A percentile compares a stretch with the other conserved stretches of the same genome.
Conservation (phyloP, 2,329 filamentous ascomycete species). For the Dactylellina sp. region DNA sequence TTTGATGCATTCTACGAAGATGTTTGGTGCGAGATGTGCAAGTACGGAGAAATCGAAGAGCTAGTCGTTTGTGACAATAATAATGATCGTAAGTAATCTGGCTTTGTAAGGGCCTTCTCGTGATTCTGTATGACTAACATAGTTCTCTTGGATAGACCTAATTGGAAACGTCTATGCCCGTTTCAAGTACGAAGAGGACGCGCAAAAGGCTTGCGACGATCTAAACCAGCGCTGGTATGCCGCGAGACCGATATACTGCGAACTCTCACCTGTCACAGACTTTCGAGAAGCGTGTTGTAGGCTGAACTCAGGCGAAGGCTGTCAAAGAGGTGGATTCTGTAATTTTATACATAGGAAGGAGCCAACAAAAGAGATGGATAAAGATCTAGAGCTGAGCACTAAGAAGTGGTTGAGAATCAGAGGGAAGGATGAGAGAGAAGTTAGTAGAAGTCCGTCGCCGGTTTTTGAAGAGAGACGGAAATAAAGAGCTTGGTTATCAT, state of each 20-base stretch:
- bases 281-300: slow-evolving; percentile 98
- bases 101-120: slow-evolving; percentile 9
- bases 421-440: slow-evolving; percentile 84
- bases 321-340: slow-evolving; percentile 95
- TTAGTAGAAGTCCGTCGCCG: slow-evolving; percentile 64
- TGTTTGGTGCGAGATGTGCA: slow-evolving; percentile 99
- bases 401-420: slow-evolving; percentile 95
- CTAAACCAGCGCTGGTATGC: slow-evolving; percentile 98
- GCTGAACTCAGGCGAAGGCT: slow-evolving; percentile 93
- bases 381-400: slow-evolving; percentile 85
- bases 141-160: slow-evolving; percentile 71
- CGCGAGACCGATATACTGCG: slow-evolving; percentile 96
- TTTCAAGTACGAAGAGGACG: slow-evolving; percentile 99
- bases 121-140: slow-evolving; percentile 3
- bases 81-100: slow-evolving; percentile 80
- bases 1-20: slow-evolving; percentile 99
- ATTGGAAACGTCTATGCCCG: slow-evolving; percentile 99
- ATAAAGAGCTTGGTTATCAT: background rate
- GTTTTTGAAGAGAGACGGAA: slow-evolving; percentile 19
- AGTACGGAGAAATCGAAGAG: slow-evolving; percentile 97
- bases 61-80: slow-evolving; percentile 99
- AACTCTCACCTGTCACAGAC: slow-evolving; percentile 94
- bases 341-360: slow-evolving; percentile 99
- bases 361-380: slow-evolving; percentile 85
- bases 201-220: slow-evolving; percentile 91